Percentiles rank a stretch among this genome's conserved stretches.
Conservation (phyloP, 2,329 filamentous ascomycete species). For the Aspergillus sp. region DNA sequence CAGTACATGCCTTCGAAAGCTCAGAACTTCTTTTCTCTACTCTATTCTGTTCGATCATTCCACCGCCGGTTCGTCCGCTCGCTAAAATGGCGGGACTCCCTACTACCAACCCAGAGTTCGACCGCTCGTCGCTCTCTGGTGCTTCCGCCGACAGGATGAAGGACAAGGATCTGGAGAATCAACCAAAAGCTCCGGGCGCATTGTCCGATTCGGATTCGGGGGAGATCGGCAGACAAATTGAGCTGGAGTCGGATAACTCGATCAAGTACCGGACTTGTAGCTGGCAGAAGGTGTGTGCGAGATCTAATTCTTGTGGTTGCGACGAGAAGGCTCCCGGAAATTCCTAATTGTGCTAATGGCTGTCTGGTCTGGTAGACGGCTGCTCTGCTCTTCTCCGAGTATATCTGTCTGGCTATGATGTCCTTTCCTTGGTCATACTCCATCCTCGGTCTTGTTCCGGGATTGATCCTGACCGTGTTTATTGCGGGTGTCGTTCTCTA, state of each 20-base stretch:
- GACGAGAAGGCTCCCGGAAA: background rate
- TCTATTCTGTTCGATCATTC: slow-evolving; percentile 30
- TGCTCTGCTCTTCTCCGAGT: slow-evolving; percentile 87
- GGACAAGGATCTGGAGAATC: slow-evolving; percentile 35
- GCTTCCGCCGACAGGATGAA: slow-evolving; percentile 29
- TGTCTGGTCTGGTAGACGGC: slow-evolving; percentile 61
- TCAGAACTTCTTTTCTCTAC: slow-evolving; percentile 21
- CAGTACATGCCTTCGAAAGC: slow-evolving; percentile 38
- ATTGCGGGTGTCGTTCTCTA: slow-evolving; percentile 79
- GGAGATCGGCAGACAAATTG: slow-evolving; percentile 66
- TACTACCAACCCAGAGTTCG: slow-evolving; percentile 20
- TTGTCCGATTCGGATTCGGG: slow-evolving; percentile 43
- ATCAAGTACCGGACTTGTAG: slow-evolving; percentile 93
- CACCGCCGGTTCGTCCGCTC: slow-evolving; percentile 37
- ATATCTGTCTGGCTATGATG: slow-evolving; percentile 92
- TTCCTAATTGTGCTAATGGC: background rate
- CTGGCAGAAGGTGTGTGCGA: slow-evolving; percentile 73
- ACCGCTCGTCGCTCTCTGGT: slow-evolving; percentile 22
- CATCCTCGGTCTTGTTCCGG: slow-evolving; percentile 80
- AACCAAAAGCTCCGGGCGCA: slow-evolving; percentile 19
- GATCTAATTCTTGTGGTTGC: slow-evolving; percentile 2
- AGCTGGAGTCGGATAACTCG: slow-evolving; percentile 70
- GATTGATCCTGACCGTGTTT: slow-evolving; percentile 77
- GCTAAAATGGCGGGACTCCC: slow-evolving; percentile 39
- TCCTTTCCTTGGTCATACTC: slow-evolving; percentile 94